A percentile compares a stretch with the other conserved stretches of the same genome.
Conservation (phyloP, 2,329 filamentous ascomycete species). For the Colletotrichum sp. region DNA sequence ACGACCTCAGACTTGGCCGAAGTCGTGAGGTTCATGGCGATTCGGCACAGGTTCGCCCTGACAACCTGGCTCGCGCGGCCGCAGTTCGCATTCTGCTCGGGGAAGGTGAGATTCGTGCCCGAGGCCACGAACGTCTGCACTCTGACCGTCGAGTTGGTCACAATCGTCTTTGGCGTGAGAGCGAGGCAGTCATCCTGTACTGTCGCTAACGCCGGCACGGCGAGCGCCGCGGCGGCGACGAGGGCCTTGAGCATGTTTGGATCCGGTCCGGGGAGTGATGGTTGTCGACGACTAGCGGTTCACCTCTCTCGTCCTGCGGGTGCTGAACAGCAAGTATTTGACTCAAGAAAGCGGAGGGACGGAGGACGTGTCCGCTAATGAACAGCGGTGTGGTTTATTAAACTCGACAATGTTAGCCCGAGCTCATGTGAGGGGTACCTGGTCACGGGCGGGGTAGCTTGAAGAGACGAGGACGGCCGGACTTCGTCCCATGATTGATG, state of each 20-base stretch:
- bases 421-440: neutral
- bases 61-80: conserved; percentile 12
- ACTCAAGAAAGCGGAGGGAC: neutral
- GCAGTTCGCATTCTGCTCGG: conserved; percentile 40
- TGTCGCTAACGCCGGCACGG: neutral
- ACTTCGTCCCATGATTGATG: neutral
- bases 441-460: neutral
- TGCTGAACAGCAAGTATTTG: neutral
- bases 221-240: neutral
- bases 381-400: neutral
- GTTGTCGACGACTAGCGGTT: neutral
- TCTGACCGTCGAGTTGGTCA: conserved; percentile 30
- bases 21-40: conserved; percentile 30
- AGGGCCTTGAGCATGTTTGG: neutral
- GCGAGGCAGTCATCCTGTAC: conserved; percentile 9
- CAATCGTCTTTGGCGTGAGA: neutral
- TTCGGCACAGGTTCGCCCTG: conserved; percentile 28
- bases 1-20: conserved; percentile 46
- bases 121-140: neutral
- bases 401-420: neutral
- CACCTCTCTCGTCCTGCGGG: neutral
- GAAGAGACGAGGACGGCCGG: neutral
- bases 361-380: neutral
- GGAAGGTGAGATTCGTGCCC: conserved; percentile 35
- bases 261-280: fast-evolving